Evolutionary conservation across 1,284 basidiomycete species (phyloP).

Genomic region (Gymnopus androsaceus): DNA sequence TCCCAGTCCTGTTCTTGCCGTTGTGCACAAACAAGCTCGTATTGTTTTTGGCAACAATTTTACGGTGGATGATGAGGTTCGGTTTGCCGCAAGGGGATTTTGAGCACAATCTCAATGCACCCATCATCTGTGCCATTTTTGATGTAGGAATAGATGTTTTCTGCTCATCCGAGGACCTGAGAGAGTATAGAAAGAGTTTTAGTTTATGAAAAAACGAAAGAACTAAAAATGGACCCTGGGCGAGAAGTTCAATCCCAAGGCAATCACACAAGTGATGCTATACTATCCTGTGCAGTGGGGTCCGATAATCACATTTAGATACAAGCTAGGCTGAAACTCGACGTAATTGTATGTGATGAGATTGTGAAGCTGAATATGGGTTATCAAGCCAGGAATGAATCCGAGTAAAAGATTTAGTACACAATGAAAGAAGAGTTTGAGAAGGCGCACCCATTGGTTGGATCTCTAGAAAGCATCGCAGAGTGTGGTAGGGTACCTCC

Average conservation of each 20-base stretch:
- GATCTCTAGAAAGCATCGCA: slow-evolving; percentile 60
- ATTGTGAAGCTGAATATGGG: slow-evolving; percentile 85
- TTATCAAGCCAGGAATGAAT: slow-evolving; percentile 91
- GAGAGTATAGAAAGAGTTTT: slow-evolving; percentile 5
- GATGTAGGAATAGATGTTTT: slow-evolving; percentile 81
- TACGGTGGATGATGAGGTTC: slow-evolving; percentile 79
- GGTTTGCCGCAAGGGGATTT: slow-evolving; percentile 69
- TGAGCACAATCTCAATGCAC: slow-evolving; percentile 92
- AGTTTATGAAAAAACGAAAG: not conserved
- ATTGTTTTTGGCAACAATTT: slow-evolving; percentile 59
- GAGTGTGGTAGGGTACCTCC: slow-evolving; percentile 35
- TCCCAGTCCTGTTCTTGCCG: slow-evolving; percentile 60
- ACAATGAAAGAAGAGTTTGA: not conserved
- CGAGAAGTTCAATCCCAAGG: slow-evolving; percentile 91
- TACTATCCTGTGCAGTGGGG: slow-evolving; percentile 97
- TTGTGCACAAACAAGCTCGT: slow-evolving; percentile 65
- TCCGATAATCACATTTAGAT: slow-evolving; percentile 96
- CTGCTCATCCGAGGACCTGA: slow-evolving; percentile 84
- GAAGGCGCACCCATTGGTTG: slow-evolving; percentile 58
- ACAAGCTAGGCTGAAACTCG: slow-evolving; percentile 89
- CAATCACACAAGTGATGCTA: slow-evolving; percentile 94
- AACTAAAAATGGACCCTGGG: slow-evolving; percentile 59
- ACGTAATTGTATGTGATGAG: slow-evolving; percentile 97
- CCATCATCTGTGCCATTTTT: slow-evolving; percentile 78
- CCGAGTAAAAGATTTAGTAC: slow-evolving; percentile 41